phyloP scores from a whole-genome alignment of 2,329 filamentous ascomycete species.

The Zymoseptoria tritici region DNA sequence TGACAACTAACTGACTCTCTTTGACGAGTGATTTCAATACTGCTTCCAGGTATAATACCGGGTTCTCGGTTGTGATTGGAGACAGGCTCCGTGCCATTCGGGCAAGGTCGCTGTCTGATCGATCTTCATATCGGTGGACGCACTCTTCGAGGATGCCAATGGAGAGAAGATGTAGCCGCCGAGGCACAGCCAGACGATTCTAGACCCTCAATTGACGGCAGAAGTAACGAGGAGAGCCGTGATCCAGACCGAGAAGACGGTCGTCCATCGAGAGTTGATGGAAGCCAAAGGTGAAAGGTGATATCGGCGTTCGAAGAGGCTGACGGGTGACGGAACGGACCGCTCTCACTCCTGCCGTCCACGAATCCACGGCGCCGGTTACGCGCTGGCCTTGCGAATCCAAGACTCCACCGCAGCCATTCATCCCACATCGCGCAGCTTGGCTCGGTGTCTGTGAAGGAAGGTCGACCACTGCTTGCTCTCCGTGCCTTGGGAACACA shows the following conservation, averaged over 20 bases:
- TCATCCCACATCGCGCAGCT: not conserved
- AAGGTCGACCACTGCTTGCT: not conserved
- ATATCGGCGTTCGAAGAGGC: not conserved
- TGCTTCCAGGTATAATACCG: not conserved
- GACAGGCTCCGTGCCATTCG: not conserved
- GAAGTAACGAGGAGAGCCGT: not conserved
- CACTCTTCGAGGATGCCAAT: not conserved
- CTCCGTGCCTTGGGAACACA: not conserved
- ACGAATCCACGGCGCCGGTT: conserved; percentile 1
- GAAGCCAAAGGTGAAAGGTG: not conserved
- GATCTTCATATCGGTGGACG: not conserved
- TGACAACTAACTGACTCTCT: not conserved
- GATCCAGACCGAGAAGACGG: not conserved
- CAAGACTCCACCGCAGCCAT: not conserved
- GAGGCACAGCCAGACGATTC: not conserved
- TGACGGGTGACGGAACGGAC: not conserved
- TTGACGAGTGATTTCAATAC: not conserved
- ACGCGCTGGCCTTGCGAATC: not conserved
- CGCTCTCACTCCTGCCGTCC: not conserved
- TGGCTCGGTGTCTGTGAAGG: not conserved
- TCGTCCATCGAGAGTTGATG: not conserved
- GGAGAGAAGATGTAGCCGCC: not conserved
- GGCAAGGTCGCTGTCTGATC: not conserved
- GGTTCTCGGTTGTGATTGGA: not conserved
- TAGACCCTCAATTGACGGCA: not conserved